Evolutionary conservation across 495 filamentous ascomycete species (phyloP), one percentile per base, ranked within the genome.

Genomic region (Halenospora varia): DNA sequence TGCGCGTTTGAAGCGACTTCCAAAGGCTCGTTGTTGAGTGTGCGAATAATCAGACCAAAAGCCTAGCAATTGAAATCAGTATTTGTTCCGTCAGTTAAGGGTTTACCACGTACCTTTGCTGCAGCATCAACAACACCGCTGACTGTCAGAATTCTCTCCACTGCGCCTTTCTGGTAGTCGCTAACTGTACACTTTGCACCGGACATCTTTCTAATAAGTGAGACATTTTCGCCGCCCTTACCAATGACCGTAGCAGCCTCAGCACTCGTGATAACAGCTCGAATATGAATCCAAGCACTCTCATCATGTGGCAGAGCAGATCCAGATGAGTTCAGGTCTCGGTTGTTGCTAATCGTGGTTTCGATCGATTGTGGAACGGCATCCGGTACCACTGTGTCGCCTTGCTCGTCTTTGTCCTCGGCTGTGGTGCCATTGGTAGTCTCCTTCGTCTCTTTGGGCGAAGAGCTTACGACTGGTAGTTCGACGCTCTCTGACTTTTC

Each of bases 201-300:
- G 10, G 95, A 95, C 76, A 91, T 77, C 67, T 86, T 87, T 56
- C 94, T 85, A 62, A 97, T 96, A 70, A 92, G 86, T 58, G 92
- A 92, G 54, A 98, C 94, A 69, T 98, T 98, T 76, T 98, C 94
- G 67, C 94, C 94, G 65, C 91, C 92, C 77, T 97, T 98, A 57
- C 94, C 94, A 76, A 98, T 98, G 52, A 96, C 88, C 52, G 94
- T 98, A 23, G 94, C 94, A 62, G 94, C 94, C 73, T 98, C 94
- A 44, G 88, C 90, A 71, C 92, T 97, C 29, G 93, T 93, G 62
- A 98, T 97, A 63, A 96, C 87, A 17, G 95, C 88, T 61, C 94
- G 88, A 63, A 98, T 87, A 71, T 98, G 95, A 59, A 98, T 90
- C 95, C 95, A 97, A 39, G 81, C 83, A 46, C 88, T 94, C 73